Evolutionary conservation across 2,329 filamentous ascomycete species (phyloP).

Genomic region (Ambrosiella beaveri): DNA sequence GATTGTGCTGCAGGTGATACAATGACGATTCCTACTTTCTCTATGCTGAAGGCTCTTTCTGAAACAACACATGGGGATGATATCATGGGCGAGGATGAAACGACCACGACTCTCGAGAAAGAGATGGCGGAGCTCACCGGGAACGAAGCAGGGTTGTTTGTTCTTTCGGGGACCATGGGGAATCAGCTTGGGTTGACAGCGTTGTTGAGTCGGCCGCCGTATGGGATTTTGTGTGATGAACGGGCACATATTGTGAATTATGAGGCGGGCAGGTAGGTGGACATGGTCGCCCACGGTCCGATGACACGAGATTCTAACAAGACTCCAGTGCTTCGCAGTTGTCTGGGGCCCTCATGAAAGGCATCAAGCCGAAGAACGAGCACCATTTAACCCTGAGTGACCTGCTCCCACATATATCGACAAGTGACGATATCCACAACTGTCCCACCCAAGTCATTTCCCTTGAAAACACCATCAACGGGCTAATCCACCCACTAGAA

Average conservation of each 20-base stretch:
- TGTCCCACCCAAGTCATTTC: constrained; percentile 69
- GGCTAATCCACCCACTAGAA: constrained; percentile 57
- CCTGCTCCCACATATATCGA: constrained; percentile 44
- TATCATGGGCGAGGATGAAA: constrained; percentile 64
- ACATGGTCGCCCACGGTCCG: background rate
- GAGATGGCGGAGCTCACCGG: constrained; percentile 56
- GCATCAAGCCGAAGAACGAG: constrained; percentile 52
- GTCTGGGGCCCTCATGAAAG: constrained; percentile 51
- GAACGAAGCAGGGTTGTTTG: constrained; percentile 63
- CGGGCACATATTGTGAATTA: constrained; percentile 59
- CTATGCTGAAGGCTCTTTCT: constrained; percentile 68
- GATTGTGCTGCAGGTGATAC: constrained; percentile 26
- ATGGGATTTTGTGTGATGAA: constrained; percentile 63
- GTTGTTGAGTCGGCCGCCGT: constrained; percentile 62
- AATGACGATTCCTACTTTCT: constrained; percentile 55
- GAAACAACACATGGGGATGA: constrained; percentile 66
- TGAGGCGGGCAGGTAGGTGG: constrained; percentile 40
- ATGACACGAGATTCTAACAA: background rate
- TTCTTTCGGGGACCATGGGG: constrained; percentile 84
- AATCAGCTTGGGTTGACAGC: constrained; percentile 73
- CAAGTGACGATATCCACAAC: constrained; percentile 55
- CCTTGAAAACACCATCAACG: constrained; percentile 72
- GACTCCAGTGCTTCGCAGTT: constrained; percentile 46
- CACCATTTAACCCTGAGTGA: constrained; percentile 63
- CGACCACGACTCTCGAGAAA: constrained; percentile 57